phyloP scores from a whole-genome alignment of 768 basidiomycete genomes.

The Mycena capillaripes region DNA sequence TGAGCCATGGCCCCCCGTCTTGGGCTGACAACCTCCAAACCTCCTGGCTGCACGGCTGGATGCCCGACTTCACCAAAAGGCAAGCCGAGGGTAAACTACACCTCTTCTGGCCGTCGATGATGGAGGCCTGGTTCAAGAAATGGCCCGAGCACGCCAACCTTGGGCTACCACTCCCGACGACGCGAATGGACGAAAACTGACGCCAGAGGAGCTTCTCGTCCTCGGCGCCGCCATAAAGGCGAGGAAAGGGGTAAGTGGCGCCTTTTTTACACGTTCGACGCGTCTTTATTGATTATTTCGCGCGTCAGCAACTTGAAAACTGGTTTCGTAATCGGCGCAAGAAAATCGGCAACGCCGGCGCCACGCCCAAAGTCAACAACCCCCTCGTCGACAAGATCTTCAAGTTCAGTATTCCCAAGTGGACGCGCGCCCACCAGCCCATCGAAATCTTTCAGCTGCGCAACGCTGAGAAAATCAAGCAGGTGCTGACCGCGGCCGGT shows the following conservation, averaged over 20 bases:
- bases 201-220: neutral
- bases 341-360: neutral
- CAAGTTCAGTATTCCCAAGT: neutral
- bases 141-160: neutral
- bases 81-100: slow-evolving; percentile 6
- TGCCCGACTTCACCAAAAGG: slow-evolving; percentile 1
- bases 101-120: slow-evolving; percentile 5
- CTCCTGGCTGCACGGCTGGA: neutral
- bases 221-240: neutral
- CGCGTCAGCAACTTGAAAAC: neutral
- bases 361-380: neutral
- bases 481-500: neutral
- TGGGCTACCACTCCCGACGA: neutral
- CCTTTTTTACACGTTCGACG: neutral
- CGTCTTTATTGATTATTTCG: neutral
- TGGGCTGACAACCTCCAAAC: neutral
- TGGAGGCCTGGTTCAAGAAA: neutral
- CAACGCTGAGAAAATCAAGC: neutral
- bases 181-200: neutral
- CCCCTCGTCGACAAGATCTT: neutral
- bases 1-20: neutral
- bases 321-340: neutral
- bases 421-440: neutral
- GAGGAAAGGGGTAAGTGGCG: neutral
- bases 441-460: neutral